These are phyloP conservation scores for Solanum hybrid DNA, from an alignment of 305 asterid species.

Conservation along the genomic window DNA sequence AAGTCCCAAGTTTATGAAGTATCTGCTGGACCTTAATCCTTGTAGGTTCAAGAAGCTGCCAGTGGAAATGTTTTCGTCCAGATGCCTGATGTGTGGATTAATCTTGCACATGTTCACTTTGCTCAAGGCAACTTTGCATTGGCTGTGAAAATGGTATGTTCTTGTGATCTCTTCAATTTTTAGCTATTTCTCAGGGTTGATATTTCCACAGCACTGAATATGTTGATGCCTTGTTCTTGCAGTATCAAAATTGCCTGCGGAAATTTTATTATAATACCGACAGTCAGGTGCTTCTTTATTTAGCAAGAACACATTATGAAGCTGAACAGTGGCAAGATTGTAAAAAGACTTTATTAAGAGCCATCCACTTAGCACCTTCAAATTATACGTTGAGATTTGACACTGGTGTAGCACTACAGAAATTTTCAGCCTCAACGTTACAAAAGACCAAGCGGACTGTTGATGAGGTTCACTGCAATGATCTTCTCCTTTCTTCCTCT, in stretches of 20 bases:
- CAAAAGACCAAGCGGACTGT: constrained; percentile 86
- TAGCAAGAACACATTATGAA: constrained; percentile 97
- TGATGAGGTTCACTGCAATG: constrained; percentile 55
- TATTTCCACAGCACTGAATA: neutral
- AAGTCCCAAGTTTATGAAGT: constrained; percentile 7
- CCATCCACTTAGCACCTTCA: constrained; percentile 96
- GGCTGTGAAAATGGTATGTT: constrained; percentile 91
- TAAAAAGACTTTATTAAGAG: constrained; percentile 83
- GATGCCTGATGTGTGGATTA: constrained; percentile 99
- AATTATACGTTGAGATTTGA: constrained; percentile 86
- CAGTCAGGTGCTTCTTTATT: constrained; percentile 90
- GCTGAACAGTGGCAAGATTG: constrained; percentile 99
- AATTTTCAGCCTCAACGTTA: constrained; percentile 94
- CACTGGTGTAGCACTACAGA: constrained; percentile 87
- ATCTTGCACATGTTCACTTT: constrained; percentile 96
- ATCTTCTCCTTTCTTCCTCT: constrained; percentile 1
- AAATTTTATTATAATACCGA: constrained; percentile 83
- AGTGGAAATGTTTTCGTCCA: constrained; percentile 83
- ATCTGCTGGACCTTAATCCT: constrained; percentile 12
- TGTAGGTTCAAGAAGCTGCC: constrained; percentile 98
- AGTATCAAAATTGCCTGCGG: constrained; percentile 94
- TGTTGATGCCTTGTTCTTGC: constrained; percentile 25
- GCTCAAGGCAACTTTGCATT: constrained; percentile 92
- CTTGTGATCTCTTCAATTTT: neutral
- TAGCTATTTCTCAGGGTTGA: neutral